Base-by-base conservation (phyloP, 2,329 filamentous ascomycete genomes). In the Stachybotrys elegans region DNA sequence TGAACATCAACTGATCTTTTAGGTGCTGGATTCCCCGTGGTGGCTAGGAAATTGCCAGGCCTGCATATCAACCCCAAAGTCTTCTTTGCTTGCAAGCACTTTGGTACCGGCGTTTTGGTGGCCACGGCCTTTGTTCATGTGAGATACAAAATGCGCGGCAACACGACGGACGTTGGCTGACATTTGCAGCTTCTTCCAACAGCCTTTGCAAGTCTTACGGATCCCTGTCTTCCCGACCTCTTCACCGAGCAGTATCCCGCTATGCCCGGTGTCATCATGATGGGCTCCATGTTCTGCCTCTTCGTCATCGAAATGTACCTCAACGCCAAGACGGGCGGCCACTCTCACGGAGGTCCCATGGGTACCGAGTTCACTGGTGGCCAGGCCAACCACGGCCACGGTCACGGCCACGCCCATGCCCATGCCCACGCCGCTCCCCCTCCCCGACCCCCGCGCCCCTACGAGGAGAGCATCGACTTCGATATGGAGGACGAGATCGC, bases 121-220 rank as follows among this genome's bases (percentile, higher is more conserved):
- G 83, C 84, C 21, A 88, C 84, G 2, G 84, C 84, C 3, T 88
- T 88, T 52, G 83, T 87, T 17, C 84, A 88, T 71, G 72, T 81
- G 55, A 52, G 71, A 61, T 4, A 4, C 3, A 19, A 3, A 12
- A 5, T 22, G 20, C 16, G 17, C 29, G 37, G 22, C 8, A 44
- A 36, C 50, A 46, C 5, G 13, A 38, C 19, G n/a, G 4, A 21
- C 20, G 11, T 7, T 2, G 3, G 36, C 45, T 45, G 4, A 43
- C 22, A 19, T 17, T 27, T 16, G 4, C 21, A 74, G 68, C 68
- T 82, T 51, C 70, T 83, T 6, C 79, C 79, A 0, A 81, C 77
- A 4, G 79, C 79, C 14, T 83, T 82, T 54, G 65, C 61, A 40
- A 76, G 66, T 48, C 63, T 78, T 22, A 67, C 61, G 25, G 64